Base-by-base conservation (phyloP, 306 rosid genomes). In the Malus sieversii region DNA sequence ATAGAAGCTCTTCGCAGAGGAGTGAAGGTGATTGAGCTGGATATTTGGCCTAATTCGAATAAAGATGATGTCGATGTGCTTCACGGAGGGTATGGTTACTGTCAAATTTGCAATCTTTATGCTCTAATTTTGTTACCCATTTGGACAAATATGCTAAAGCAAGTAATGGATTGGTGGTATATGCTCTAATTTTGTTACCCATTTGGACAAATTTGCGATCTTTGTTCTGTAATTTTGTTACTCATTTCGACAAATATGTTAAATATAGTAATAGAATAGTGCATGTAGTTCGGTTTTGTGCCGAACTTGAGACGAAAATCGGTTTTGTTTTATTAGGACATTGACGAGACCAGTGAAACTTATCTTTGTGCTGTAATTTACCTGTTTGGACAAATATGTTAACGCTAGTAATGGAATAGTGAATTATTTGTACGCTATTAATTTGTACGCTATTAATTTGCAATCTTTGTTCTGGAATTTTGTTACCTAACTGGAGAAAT, bases 1-100 rank as follows among this genome's bases (percentile, higher is more conserved):
- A 71, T 84, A 53, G 61, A 84, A 18, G 98, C 99, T 1, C 79
- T 96, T 75, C 75, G 77, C 82, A 88, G 86, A 84, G 99, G 99
- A 60, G 99, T 96, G 65, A 84, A 98, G 80, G 99, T 96, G 61
- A 92, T 96, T 75, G 99, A 96, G 82, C 84, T 96, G 81, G 99
- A 96, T 80, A 70, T 96, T 45, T 96, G 99, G 99, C 99, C 99
- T n/a, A 92, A 96, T 86, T 80, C 94, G 10, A 16, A 83, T 2
- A 92, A 92, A 81, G 92, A 96, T 60, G 16, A 88, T 64, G 86
- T 96, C 22, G 87, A 96, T 75, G 99, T 96, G 82, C 92, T 90
- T 89, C 99, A 96, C n/a, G 99, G 99, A 76, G 82, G 98, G 99
- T 96, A 72, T 62, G 68, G 15, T 11, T 59, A 66, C 40, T 18